A percentile compares a stretch with the other conserved stretches of the same genome.
These are phyloP conservation scores for Vanderwaltozyma tropicalis DNA, from an alignment of 805 yeast species.

Conservation along the genomic window DNA sequence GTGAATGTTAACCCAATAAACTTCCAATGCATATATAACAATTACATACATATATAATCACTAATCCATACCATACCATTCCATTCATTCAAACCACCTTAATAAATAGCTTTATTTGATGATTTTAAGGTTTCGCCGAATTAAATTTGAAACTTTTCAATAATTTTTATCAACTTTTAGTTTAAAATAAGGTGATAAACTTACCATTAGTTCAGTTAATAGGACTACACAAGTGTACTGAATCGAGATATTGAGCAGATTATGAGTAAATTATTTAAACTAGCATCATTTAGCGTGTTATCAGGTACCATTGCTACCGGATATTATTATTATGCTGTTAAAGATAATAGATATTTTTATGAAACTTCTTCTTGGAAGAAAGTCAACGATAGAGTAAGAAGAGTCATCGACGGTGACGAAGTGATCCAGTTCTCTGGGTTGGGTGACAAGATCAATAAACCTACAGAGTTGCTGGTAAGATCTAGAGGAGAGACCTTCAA, in stretches of 20 bases:
- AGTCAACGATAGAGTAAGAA: conserved; percentile 14
- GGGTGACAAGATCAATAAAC: conserved; percentile 6
- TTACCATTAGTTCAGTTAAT: no score
- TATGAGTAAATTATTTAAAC: conserved; percentile 15
- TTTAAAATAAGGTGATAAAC: no score
- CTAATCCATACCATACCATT: no score
- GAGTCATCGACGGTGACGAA: conserved; percentile 15
- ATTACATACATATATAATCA: no score
- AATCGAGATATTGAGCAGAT: no score
- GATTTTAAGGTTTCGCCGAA: no score
- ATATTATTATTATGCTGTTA: conserved; percentile 14
- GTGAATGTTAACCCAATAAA: background rate
- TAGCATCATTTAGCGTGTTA: conserved; percentile 10
- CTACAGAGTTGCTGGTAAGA: conserved; percentile 12
- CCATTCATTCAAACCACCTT: no score
- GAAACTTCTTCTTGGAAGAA: conserved; percentile 14
- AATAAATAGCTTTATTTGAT: no score
- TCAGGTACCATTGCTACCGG: conserved; percentile 13
- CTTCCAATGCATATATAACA: background rate
- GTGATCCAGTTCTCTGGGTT: conserved; percentile 3
- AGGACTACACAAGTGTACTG: no score
- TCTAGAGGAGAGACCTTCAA: conserved; percentile 17
- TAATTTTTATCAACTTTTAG: no score
- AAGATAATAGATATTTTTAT: conserved; percentile 16
- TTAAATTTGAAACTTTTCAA: no score